phyloP scores from a whole-genome alignment of 140 eudicot genomes.

The Senecio squalidus region DNA sequence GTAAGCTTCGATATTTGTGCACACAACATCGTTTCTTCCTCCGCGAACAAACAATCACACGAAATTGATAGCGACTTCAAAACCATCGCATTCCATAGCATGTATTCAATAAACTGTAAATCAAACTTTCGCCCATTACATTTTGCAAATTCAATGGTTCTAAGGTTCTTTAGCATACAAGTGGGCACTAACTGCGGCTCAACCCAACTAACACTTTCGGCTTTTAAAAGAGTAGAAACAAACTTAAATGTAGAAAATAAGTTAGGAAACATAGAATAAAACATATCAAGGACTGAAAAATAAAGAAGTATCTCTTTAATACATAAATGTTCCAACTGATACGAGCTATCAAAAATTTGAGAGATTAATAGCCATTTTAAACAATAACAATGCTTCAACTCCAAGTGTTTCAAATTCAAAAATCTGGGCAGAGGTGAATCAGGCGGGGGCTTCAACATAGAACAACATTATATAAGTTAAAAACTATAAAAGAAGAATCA shows the following conservation, averaged over 20 bases:
- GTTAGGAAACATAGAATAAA: neutral
- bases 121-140: neutral
- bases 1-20: neutral
- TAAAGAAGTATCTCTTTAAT: neutral
- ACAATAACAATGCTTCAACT: neutral
- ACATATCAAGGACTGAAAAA: too few relatives aligned
- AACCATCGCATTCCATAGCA: neutral
- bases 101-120: neutral
- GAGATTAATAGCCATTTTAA: too few relatives aligned
- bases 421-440: too few relatives aligned
- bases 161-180: neutral
- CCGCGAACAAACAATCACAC: neutral
- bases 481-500: too few relatives aligned
- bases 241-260: neutral
- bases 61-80: neutral
- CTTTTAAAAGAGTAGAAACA: neutral
- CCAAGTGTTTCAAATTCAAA: neutral
- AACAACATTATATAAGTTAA: too few relatives aligned
- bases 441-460: too few relatives aligned
- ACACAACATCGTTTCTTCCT: neutral
- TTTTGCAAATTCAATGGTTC: neutral
- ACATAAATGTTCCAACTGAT: neutral
- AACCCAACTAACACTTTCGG: neutral
- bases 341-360: neutral
- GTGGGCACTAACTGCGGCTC: neutral